phyloP scores from a whole-genome alignment of 2,329 filamentous ascomycete species.

The Hymenoscyphus linearis region DNA sequence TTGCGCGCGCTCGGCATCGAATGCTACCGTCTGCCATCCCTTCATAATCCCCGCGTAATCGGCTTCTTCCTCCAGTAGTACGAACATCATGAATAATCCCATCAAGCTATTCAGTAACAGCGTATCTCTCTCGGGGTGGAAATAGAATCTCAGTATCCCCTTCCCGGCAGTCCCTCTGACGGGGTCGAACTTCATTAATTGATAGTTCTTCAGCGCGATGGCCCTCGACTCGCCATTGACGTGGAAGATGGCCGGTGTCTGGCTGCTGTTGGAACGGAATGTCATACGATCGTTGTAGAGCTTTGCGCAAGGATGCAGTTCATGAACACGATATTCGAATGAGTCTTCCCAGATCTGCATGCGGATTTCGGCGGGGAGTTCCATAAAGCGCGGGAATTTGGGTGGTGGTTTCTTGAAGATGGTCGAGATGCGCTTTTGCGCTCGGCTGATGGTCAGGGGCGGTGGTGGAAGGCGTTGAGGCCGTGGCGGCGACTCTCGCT shows the following conservation, averaged over 20 bases:
- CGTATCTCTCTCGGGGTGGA: constrained; percentile 26
- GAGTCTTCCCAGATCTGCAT: constrained; percentile 26
- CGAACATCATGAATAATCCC: constrained; percentile 30
- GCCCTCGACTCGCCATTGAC: constrained; percentile 24
- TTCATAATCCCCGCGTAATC: constrained; percentile 25
- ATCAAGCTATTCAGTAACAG: constrained; percentile 29
- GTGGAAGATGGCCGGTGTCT: constrained; percentile 26
- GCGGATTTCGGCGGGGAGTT: constrained; percentile 26
- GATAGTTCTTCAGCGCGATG: constrained; percentile 24
- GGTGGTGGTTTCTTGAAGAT: constrained; percentile 13
- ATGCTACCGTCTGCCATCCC: constrained; percentile 29
- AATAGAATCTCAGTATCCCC: constrained; percentile 30
- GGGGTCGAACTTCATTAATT: constrained; percentile 26
- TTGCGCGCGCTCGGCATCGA: constrained; percentile 29
- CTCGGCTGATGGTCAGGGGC: constrained; percentile 36
- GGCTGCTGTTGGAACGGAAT: constrained; percentile 28
- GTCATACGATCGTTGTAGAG: constrained; percentile 30
- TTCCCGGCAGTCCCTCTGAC: constrained; percentile 17
- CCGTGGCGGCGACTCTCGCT: background rate
- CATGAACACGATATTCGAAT: constrained; percentile 26
- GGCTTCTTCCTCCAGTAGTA: constrained; percentile 27
- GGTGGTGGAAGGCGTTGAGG: background rate
- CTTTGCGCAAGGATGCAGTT: constrained; percentile 29
- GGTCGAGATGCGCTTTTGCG: constrained; percentile 59
- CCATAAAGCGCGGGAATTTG: constrained; percentile 20